phyloP scores from a whole-genome alignment of 2,329 filamentous ascomycete genomes.

The Didymella keratinophila region DNA sequence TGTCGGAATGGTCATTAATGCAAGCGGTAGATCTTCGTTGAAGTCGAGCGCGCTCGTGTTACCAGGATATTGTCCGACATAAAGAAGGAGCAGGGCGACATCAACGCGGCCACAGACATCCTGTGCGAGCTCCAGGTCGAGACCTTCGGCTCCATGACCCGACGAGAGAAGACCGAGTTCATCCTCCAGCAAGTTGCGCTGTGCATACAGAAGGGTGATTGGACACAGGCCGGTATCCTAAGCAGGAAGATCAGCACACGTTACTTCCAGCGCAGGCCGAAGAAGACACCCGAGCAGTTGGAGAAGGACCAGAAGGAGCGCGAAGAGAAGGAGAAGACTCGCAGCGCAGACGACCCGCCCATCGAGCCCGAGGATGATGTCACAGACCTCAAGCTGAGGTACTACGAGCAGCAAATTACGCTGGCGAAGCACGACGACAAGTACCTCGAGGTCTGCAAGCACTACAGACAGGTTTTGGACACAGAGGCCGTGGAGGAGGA shows the following conservation, averaged over 20 bases:
- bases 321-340: constrained; percentile 82
- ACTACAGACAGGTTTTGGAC: constrained; percentile 95
- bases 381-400: constrained; percentile 92
- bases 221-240: constrained; percentile 93
- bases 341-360: constrained; percentile 77
- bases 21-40: constrained; percentile 83
- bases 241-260: constrained; percentile 96
- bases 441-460: constrained; percentile 96
- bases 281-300: constrained; percentile 87
- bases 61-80: constrained; percentile 96
- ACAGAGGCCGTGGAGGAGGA: constrained; percentile 95
- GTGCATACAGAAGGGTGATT: constrained; percentile 95
- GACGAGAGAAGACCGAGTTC: constrained; percentile 98
- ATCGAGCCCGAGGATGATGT: constrained; percentile 85
- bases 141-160: constrained; percentile 97
- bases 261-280: constrained; percentile 88
- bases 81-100: constrained; percentile 93
- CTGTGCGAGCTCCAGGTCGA: constrained; percentile 98
- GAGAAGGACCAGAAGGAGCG: constrained; percentile 90
- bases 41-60: constrained; percentile 95
- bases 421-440: constrained; percentile 97
- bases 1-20: constrained; percentile 30
- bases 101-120: constrained; percentile 88
- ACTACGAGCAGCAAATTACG: constrained; percentile 96
- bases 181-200: constrained; percentile 93